Evolutionary conservation across 148 eudicot genomes (phyloP).

Genomic region (Rhododendron griersonianum): DNA sequence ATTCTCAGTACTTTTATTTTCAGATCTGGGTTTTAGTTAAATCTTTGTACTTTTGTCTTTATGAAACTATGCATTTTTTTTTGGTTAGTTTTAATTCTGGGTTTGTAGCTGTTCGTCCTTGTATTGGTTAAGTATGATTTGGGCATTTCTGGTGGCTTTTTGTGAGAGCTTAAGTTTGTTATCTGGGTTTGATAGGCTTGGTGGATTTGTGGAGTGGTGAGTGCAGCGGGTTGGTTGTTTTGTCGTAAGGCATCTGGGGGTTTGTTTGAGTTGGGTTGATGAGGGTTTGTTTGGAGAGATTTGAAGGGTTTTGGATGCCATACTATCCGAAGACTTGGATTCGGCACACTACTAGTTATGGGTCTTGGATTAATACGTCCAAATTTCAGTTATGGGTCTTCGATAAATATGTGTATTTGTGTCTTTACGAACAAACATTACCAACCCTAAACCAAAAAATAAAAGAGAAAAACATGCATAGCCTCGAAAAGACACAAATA

Average conservation of each 20-base stretch:
- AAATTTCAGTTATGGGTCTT: too few relatives aligned
- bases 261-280: neutral
- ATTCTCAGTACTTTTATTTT: neutral
- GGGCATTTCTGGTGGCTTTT: neutral
- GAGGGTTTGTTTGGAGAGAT: neutral
- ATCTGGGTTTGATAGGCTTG: neutral
- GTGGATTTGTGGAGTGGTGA: neutral
- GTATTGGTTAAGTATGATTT: neutral
- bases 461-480: too few relatives aligned
- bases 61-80: neutral
- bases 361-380: neutral
- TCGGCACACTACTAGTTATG: constrained; percentile 22
- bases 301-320: neutral
- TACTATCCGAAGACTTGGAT: constrained; percentile 18
- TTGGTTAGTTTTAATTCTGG: neutral
- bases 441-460: too few relatives aligned
- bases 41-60: neutral
- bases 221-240: neutral
- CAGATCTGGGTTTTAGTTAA: constrained; percentile 6
- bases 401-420: too few relatives aligned
- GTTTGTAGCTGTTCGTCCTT: neutral
- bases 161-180: neutral
- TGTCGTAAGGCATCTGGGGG: neutral
- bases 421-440: too few relatives aligned
- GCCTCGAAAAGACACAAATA: too few relatives aligned